Conservation (phyloP, 2,329 filamentous ascomycete species). For the Talaromyces sp. region DNA sequence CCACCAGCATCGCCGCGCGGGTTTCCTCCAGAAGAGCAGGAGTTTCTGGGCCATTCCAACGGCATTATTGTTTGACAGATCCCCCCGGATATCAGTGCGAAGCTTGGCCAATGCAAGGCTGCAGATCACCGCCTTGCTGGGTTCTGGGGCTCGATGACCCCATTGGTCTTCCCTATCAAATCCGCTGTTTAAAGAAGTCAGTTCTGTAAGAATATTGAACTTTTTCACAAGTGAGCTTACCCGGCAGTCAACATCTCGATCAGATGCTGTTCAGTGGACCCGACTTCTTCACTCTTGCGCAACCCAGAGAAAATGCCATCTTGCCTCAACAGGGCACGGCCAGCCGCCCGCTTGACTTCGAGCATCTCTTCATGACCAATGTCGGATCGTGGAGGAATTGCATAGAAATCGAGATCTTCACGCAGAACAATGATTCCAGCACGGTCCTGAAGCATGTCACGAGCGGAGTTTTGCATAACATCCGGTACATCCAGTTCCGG, state of each 20-base stretch:
- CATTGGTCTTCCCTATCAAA: conserved; percentile 95
- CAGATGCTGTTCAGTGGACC: conserved; percentile 94
- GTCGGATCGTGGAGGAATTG: conserved; percentile 81
- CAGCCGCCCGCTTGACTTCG: conserved; percentile 90
- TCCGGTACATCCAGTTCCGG: conserved; percentile 67
- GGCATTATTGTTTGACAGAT: conserved; percentile 72
- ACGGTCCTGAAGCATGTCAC: conserved; percentile 80
- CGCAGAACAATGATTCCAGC: conserved; percentile 96
- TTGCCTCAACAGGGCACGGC: conserved; percentile 81
- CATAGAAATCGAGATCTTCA: conserved; percentile 97
- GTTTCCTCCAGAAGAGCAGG: conserved; percentile 96
- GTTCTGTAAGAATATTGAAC: neutral
- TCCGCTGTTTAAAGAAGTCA: conserved; percentile 61
- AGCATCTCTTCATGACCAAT: conserved; percentile 92
- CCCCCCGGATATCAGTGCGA: conserved; percentile 83
- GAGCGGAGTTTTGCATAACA: conserved; percentile 67
- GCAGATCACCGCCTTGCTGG: conserved; percentile 98
- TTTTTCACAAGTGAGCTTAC: conserved; percentile 57
- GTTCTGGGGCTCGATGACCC: conserved; percentile 96
- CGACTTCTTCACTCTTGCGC: conserved; percentile 91
- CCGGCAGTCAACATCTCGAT: conserved; percentile 99
- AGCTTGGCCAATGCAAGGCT: conserved; percentile 90
- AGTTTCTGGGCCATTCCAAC: conserved; percentile 99
- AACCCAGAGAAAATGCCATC: conserved; percentile 95
- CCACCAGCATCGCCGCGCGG: conserved; percentile 97